Percentiles rank a stretch among this genome's conserved stretches.
These are phyloP conservation scores for Penicillium angulare DNA, from an alignment of 495 filamentous ascomycete genomes.

Conservation along the genomic window DNA sequence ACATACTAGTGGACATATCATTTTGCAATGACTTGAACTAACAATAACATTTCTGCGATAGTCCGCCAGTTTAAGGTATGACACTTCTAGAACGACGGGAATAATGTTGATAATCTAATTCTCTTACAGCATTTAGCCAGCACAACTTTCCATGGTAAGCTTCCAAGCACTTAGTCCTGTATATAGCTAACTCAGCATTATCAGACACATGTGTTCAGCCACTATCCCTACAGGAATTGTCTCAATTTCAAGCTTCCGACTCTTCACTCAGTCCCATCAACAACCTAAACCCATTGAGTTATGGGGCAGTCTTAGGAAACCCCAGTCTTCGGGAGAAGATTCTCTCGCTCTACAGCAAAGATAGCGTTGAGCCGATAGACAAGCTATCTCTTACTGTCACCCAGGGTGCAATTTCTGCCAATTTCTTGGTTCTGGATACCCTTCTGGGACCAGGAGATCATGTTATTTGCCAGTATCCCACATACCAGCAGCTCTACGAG, in stretches of 20 bases:
- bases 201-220: conserved; percentile 16
- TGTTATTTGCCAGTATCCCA: conserved; percentile 78
- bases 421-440: conserved; percentile 68
- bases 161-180: neutral
- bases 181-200: neutral
- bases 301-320: conserved; percentile 2
- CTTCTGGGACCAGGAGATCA: conserved; percentile 73
- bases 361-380: conserved; percentile 31
- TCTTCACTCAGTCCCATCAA: neutral
- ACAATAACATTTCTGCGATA: neutral
- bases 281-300: neutral
- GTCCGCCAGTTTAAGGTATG: conserved; percentile 12
- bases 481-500: conserved; percentile 79
- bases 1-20: too few species aligned
- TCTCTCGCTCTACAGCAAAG: conserved; percentile 19
- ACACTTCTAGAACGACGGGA: neutral
- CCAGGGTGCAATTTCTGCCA: conserved; percentile 74
- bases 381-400: conserved; percentile 54
- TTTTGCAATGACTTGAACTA: too few species aligned
- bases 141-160: conserved; percentile 4
- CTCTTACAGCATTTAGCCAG: neutral
- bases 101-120: neutral
- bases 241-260: neutral
- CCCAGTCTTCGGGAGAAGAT: conserved; percentile 2
- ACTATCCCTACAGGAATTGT: conserved; percentile 4